Evolutionary conservation across 768 basidiomycete species (phyloP), one percentile per base, ranked within the genome.

Genomic region (Plicaturopsis crispa): DNA sequence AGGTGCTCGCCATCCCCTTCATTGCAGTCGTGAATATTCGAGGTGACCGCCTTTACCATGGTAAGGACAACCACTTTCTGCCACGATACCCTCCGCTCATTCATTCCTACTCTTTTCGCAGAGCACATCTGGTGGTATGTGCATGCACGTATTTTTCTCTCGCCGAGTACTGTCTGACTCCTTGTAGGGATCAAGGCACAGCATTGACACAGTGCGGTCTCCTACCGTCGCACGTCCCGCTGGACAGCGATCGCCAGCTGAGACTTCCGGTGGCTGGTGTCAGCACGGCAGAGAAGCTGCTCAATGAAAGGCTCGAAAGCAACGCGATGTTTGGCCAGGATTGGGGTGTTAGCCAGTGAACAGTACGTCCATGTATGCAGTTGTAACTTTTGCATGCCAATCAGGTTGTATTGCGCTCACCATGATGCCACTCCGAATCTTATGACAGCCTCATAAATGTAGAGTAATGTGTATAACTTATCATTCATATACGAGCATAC

Each of bases 11-110:
- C 1, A 62, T 78, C 35, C 74, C 75, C 2, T 70, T 75, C 66
- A 55, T 73, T 17, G 71, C 68, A 8, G 67, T 78, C n/a, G 70
- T 78, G 24, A 73, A 70, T 43, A 59, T 78, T 35, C 62, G 63
- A 14, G 63, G 63, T 1, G 63, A 65, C 40, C 39, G 56, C 6
- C 45, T 53, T 11, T 55, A 53, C 38, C 51, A 55, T 30, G 53
- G 53, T 51, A 36, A 22, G 45, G 23, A 2, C 10, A 30, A 10
- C 10, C 14, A 10, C 10, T 30, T 30, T 30, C 18, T n/a, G n/a
- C n/a, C n/a, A n/a, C n/a, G n/a, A n/a, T n/a, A n/a, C n/a, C n/a
- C n/a, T 35, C n/a, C 11, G 17, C 10, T 35, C 33, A 18, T n/a
- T 33, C 18, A 35, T 18, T 14, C 1, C 11, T 23, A 39, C 11